Evolutionary conservation across 257 asterid species (phyloP).

Genomic region (Hygrophila difformis): DNA sequence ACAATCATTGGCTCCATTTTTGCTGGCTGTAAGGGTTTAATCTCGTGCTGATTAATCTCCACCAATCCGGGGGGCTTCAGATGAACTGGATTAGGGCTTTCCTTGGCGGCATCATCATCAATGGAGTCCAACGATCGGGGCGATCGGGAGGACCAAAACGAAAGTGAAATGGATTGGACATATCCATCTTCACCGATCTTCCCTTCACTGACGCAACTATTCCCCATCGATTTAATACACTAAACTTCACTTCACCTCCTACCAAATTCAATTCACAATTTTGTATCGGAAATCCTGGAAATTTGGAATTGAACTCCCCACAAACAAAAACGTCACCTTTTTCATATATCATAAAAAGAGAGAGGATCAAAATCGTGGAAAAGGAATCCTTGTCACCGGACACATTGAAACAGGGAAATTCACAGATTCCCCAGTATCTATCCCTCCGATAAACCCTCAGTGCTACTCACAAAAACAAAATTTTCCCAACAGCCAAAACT

Average conservation of each 20-base stretch:
- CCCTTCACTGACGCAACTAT: not conserved
- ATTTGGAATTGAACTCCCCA: too few relatives aligned
- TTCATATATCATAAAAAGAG: too few relatives aligned
- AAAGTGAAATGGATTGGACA: constrained; percentile 2
- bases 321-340: too few relatives aligned
- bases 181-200: constrained; percentile 3
- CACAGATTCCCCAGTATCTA: too few relatives aligned
- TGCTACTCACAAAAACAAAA: not conserved
- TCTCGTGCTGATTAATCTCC: constrained; percentile 2
- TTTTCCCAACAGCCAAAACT: too few relatives aligned
- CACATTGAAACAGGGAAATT: too few relatives aligned
- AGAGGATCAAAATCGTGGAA: too few relatives aligned
- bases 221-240: constrained; percentile 5
- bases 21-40: not conserved
- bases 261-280: not conserved
- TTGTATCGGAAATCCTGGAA: too few relatives aligned
- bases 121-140: constrained; percentile 11
- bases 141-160: constrained; percentile 9
- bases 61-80: constrained; percentile 7
- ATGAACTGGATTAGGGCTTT: constrained; percentile 1
- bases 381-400: too few relatives aligned
- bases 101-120: not conserved
- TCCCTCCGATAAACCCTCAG: not conserved
- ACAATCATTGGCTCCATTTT: not conserved
- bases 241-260: not conserved